phyloP scores from a whole-genome alignment of 495 filamentous ascomycete species.

The Aspergillus olivimuriae region DNA sequence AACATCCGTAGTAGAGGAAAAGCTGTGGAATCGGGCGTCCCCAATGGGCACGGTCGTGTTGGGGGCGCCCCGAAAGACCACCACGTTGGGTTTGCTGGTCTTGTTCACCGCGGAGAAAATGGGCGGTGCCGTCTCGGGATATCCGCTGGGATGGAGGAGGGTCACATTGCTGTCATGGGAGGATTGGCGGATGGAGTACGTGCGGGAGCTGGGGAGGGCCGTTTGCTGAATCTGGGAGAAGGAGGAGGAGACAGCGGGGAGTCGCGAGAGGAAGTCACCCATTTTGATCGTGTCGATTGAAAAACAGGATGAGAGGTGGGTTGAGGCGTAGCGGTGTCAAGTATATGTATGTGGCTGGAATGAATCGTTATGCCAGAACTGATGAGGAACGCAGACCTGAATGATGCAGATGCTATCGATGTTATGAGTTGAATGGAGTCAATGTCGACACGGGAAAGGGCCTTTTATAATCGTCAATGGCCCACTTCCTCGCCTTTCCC shows the following conservation, averaged over 20 bases:
- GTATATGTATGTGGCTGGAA: no score
- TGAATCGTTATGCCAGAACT: no score
- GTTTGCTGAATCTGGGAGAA: background rate
- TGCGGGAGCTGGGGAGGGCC: background rate
- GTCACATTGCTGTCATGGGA: background rate
- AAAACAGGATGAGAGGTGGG: background rate
- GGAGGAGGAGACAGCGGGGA: background rate
- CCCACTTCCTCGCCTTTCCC: no score
- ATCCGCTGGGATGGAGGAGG: background rate
- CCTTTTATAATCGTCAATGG: no score
- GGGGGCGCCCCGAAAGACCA: background rate
- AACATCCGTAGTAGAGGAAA: background rate
- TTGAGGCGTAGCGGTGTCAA: no score
- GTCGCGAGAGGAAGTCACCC: background rate
- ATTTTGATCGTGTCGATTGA: background rate
- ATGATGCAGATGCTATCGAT: no score
- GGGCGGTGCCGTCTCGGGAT: background rate
- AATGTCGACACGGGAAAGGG: no score
- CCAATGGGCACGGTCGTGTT: background rate
- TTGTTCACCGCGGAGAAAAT: background rate
- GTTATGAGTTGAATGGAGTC: no score
- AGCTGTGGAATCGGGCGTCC: background rate
- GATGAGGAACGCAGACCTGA: no score
- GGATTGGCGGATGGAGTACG: background rate
- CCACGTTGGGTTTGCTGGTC: background rate